A percentile compares a stretch with the other conserved stretches of the same genome.
Conservation (phyloP, 1,139 yeast genomes). For the Martiniozyma asiatica region DNA sequence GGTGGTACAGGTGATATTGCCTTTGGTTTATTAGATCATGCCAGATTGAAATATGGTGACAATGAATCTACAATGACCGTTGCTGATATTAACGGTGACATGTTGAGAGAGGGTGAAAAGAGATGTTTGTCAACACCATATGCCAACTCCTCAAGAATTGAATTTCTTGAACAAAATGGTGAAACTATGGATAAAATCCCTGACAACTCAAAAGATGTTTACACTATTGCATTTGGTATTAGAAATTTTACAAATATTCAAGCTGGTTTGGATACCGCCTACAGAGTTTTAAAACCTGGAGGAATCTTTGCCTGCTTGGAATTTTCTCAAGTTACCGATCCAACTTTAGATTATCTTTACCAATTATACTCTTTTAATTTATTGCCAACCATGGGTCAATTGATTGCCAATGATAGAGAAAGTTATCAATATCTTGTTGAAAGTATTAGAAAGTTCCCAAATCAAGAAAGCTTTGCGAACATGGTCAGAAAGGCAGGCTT, state of each 20-base stretch:
- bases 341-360: conserved; percentile 61
- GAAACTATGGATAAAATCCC: conserved; percentile 76
- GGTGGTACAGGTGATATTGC: conserved; percentile 99
- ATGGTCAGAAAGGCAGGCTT: conserved; percentile 97
- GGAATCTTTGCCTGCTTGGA: conserved; percentile 96
- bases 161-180: conserved; percentile 84
- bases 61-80: conserved; percentile 70
- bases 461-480: conserved; percentile 76
- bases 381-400: conserved; percentile 90
- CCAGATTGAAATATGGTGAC: conserved; percentile 70
- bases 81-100: conserved; percentile 91
- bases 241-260: conserved; percentile 92
- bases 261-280: conserved; percentile 86
- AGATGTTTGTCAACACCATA: conserved; percentile 43
- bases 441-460: conserved; percentile 82
- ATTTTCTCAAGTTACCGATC: conserved; percentile 82
- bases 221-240: conserved; percentile 95
- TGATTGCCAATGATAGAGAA: conserved; percentile 88
- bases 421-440: conserved; percentile 94
- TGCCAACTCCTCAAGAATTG: conserved; percentile 46
- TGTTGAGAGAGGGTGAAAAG: conserved; percentile 85
- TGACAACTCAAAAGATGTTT: conserved; percentile 83
- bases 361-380: conserved; percentile 81
- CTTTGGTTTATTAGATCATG: conserved; percentile 86
- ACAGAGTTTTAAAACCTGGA: conserved; percentile 94